Base-by-base conservation (phyloP, 345 rosid species). In the Mercurialis annua region DNA sequence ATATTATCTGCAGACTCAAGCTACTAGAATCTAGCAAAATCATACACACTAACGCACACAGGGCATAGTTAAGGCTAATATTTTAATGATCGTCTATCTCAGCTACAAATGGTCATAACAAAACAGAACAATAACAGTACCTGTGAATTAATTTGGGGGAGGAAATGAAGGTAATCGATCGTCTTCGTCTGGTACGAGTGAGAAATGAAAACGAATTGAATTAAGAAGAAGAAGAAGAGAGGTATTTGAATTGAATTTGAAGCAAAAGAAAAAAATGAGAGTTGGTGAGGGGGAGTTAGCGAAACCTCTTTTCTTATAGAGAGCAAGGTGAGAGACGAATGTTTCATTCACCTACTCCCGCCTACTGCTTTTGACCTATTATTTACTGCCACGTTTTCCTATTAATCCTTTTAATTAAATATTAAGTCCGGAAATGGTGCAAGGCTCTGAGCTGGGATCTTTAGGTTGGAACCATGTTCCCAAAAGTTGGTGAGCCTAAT, bases 331-430 rank as follows among this genome's bases (percentile, higher is more conserved):
- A 12, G 12, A 1, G 5, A 10, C 10, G 4, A 20, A 11, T 56
- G n/a, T 53, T 40, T 64, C 71, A 24, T 26, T 67, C 78, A 78
- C 82, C 79, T 36, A 74, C 70, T 65, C 23, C 73, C 20, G 68
- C 76, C 75, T 20, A 57, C 63, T 44, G 20, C 18, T 3, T 2
- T 30, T 59, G 71, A 72, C 77, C 34, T 31, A 0, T 31, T 46
- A 29, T 1, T 24, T 0, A 10, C 24, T 30, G 62, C 71, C 75
- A 73, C 77, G 64, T 64, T 26, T 12, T 0, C 11, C 9, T 34
- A 4, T 9, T 34, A 3, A 3, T 34, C 40, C 9, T 34, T 34
- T 34, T 34, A 34, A 34, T 34, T 34, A 34, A 34, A 9, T 9
- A 44, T 44, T 0, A 44, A 42, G 14, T 42, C 46, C 14, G 8